A percentile compares a stretch with the other conserved stretches of the same genome.
These are phyloP conservation scores for Auxenochlorella protothecoides DNA, from an alignment of 139 green algal genomes.

Conservation along the genomic window DNA sequence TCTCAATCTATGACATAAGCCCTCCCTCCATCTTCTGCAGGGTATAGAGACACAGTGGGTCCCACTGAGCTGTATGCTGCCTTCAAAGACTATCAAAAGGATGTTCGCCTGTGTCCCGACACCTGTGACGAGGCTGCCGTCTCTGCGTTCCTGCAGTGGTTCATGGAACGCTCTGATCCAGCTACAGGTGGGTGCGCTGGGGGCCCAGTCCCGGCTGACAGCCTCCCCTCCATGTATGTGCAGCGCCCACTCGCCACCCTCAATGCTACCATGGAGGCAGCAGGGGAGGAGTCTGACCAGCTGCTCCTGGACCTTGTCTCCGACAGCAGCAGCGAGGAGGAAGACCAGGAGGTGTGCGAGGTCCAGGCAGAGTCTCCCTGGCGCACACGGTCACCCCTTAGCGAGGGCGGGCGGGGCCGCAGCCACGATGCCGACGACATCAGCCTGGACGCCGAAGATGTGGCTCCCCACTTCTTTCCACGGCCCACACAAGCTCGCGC, in stretches of 20 bases:
- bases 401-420: not conserved
- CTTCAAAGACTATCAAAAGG: slow-evolving; percentile 8
- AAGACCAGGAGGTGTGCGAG: not conserved
- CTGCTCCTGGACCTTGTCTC: not conserved
- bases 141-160: slow-evolving; percentile 4
- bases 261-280: not conserved
- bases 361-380: not conserved
- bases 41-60: slow-evolving; percentile 17
- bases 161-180: not conserved
- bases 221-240: not conserved
- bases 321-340: not conserved
- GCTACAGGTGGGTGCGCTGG: too few relatives aligned
- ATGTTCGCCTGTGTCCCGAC: not conserved
- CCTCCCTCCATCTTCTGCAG: not conserved
- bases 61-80: slow-evolving; percentile 14
- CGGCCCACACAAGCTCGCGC: not conserved
- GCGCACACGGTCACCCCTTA: too few relatives aligned
- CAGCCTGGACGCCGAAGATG: not conserved
- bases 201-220: not conserved
- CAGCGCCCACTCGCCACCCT: not conserved
- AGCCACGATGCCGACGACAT: slow-evolving; percentile 1
- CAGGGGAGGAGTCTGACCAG: not conserved
- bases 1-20: not conserved
- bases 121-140: not conserved
- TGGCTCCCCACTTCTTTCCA: not conserved